Evolutionary conservation across 2,329 filamentous ascomycete genomes (phyloP), one percentile per base, ranked within the genome.

Genomic region (Aspergillus novofumigatus): DNA sequence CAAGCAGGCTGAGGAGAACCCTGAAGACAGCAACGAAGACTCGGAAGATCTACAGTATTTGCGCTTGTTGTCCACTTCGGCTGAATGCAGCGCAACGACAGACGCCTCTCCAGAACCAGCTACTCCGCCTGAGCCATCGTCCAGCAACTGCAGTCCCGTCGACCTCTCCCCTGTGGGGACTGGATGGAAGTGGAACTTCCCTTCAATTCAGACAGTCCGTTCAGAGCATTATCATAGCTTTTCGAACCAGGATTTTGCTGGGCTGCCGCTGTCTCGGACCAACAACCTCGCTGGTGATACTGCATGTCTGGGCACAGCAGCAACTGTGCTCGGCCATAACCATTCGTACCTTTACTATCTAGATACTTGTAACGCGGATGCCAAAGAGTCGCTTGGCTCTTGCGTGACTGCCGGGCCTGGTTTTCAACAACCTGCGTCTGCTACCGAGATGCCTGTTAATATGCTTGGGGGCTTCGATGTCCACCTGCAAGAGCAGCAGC

Each of bases 1-100:
- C 56, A 76, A 76, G 55, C 73, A 76, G 59, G 75, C 75, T 7
- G 75, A 77, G 61, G 73, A 75, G 49, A 70, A 65, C 20, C 62
- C 69, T 1, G 71, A 76, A 38, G 69, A 73, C 21, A 65, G 67
- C 23, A 69, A 69, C 17, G 71, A 71, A 50, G 71, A 74, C 32
- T 63, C 68, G 1, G 73, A 75, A 53, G 69, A 72, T 38, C 61
- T 74, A 5, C 67, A 72, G 28, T 76, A 73, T 56, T 62, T 75
- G 51, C 69, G 72, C 26, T 57, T 70, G 5, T 57, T 73, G 28
- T 73, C 71, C 21, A 71, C 67, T 9, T 71, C 72, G 5, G 68
- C 71, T 4, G 73, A 75, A 49, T 73, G 68, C 55, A 71, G 68
- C 49, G 71, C 69, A 26, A 72, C 72, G 21, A 67, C 72, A n/a